Base-by-base conservation (phyloP, 2,329 filamentous ascomycete species). In the Fusarium sp. region DNA sequence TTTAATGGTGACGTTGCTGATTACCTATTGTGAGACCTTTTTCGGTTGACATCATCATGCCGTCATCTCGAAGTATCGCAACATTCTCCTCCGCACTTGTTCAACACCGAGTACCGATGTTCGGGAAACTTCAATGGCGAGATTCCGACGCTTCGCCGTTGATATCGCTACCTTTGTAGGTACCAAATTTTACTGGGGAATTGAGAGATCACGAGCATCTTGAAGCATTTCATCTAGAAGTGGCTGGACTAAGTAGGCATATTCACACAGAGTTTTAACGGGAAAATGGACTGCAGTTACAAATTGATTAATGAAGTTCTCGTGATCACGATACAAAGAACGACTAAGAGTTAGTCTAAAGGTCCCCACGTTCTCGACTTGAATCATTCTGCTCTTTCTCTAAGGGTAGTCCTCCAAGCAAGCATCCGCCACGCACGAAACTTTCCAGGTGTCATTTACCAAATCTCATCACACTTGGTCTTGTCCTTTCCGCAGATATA, bases 1-100 rank as follows among this genome's bases (percentile, higher is more conserved):
- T 58, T 53, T 18, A 30, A 46, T 66, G 61, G 61, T 67, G 70
- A 63, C 57, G 67, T 56, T 50, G 25, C 44, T 46, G 60, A 64
- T 53, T 69, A 62, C 50, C 52, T 47, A 49, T 42, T 33, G 21
- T 50, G 42, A n/a, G 25, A 28, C 18, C 44, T 47, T 56, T 35
- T 33, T 16, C n/a, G 18, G 32, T 47, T 71, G 67, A 71, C 71
- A 74, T 73, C 71, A 73, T 73, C 32, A 71, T 73, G 53, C 52
- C 66, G 71, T 73, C 71, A 73, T 73, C 37, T n/a, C 46, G 33
- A 16, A 54, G 15, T 33, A 53, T 50, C 42, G 4, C 56, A 23
- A 35, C 16, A 30, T 25, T 19, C 40, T 67, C 37, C 64, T 64
- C 50, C 50, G 57, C 57, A 38, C 23, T 59, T 46, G n/a, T 11